Evolutionary conservation across 768 basidiomycete species (phyloP), one percentile per base, ranked within the genome.

Genomic region (Agrocybe praecox): DNA sequence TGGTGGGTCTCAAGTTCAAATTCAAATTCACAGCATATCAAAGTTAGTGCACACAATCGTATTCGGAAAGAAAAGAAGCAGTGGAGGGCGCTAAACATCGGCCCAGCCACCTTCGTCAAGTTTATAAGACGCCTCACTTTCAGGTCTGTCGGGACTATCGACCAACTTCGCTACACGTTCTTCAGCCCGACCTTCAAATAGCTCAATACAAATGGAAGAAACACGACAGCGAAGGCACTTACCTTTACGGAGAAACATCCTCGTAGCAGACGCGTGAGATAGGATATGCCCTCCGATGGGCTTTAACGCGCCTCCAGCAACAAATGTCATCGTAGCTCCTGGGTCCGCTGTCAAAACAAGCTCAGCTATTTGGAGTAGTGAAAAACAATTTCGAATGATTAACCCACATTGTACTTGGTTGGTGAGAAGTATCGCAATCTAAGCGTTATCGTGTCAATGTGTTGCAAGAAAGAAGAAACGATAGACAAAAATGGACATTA

Each of bases 301-400:
- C 72, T 96, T 96, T 36, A 95, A 80, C 18, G 91, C 92, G 32
- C 94, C 92, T 40, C 94, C 95, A 22, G 94, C 95, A 42, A 96
- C 95, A 66, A 98, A 98, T 49, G 92, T 92, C 88, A 92, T 92
- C 2, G 90, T 93, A 48, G 94, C 95, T 48, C 96, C 96, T 19
- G 96, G 96, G 69, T 98, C 96, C 57, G 95, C 92, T 92, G 66
- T 46, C 43, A 29, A 12, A 18, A 34, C 26, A 48, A 21, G 21
- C 21, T 19, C 19, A 29, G 9, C 34, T 18, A 10, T 44, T 15
- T 5, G 18, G 12, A 32, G 33, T 22, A 52, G n/a, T 21, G 46
- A 5, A 17, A 55, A n/a, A 19, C 15, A 3, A 40, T n/a, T 15
- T 40, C 45, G 33, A 52, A 45, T 17, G 5, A 45, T n/a, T 34